These are phyloP conservation scores for Colletotrichum zoysiae DNA, from an alignment of 2,329 filamentous ascomycete species.

Conservation along the genomic window DNA sequence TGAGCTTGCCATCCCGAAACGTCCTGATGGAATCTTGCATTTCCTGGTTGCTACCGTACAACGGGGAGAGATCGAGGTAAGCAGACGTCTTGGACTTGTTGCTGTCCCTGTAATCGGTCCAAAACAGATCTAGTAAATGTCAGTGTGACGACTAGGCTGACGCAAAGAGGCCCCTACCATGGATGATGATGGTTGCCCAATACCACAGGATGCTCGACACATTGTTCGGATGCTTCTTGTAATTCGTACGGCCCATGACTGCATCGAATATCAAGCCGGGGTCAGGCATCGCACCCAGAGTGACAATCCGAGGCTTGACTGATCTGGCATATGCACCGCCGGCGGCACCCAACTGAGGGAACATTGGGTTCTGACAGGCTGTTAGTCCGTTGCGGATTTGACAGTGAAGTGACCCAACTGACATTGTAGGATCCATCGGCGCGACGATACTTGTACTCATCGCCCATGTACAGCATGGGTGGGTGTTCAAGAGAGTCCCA, in stretches of 20 bases:
- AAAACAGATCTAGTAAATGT: slow-evolving; percentile 70
- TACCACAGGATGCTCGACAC: slow-evolving; percentile 74
- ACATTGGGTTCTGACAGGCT: slow-evolving; percentile 67
- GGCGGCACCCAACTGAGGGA: slow-evolving; percentile 75
- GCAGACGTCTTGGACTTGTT: slow-evolving; percentile 76
- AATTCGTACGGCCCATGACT: slow-evolving; percentile 66
- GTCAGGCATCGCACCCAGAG: slow-evolving; percentile 76
- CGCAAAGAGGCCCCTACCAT: slow-evolving; percentile 60
- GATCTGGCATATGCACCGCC: slow-evolving; percentile 76
- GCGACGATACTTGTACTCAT: slow-evolving; percentile 74
- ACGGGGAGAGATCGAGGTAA: slow-evolving; percentile 77
- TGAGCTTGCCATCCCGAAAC: slow-evolving; percentile 77
- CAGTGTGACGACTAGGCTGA: background rate
- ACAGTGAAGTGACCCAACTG: slow-evolving; percentile 38
- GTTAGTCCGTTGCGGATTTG: background rate
- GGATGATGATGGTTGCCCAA: slow-evolving; percentile 72
- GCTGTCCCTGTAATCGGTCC: slow-evolving; percentile 72
- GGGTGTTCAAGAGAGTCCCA: slow-evolving; percentile 82
- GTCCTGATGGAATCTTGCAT: slow-evolving; percentile 77
- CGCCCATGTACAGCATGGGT: slow-evolving; percentile 73
- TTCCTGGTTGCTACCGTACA: slow-evolving; percentile 77
- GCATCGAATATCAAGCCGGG: slow-evolving; percentile 73
- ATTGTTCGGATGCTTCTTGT: slow-evolving; percentile 75
- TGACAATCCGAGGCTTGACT: slow-evolving; percentile 68
- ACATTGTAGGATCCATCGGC: slow-evolving; percentile 79